Evolutionary conservation across 768 basidiomycete genomes (phyloP).

Genomic region (Tricholoma furcatifolium): DNA sequence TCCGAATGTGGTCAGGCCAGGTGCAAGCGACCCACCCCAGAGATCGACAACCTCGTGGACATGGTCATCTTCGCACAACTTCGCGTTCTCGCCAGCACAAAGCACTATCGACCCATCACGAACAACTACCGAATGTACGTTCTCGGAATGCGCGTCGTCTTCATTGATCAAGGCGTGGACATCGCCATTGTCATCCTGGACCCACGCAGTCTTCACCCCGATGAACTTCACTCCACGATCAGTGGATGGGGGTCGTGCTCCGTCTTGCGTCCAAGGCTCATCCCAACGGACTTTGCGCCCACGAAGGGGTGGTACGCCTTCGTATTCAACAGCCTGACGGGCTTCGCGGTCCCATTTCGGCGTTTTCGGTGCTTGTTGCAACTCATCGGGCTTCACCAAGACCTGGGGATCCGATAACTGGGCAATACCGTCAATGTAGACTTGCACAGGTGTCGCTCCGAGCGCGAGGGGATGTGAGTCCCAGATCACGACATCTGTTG

Average conservation of each 20-base stretch:
- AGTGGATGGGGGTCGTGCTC: neutral
- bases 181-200: constrained; percentile 15
- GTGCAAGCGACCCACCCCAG: constrained; percentile 58
- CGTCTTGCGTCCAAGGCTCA: neutral
- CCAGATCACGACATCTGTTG: constrained; percentile 56
- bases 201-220: constrained; percentile 46
- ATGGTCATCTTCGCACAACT: constrained; percentile 6
- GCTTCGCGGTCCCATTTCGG: constrained; percentile 67
- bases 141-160: constrained; percentile 1
- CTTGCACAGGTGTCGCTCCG: constrained; percentile 79
- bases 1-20: constrained; percentile 67
- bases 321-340: constrained; percentile 51
- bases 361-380: constrained; percentile 50
- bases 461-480: constrained; percentile 76
- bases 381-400: constrained; percentile 40
- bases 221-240: constrained; percentile 47
- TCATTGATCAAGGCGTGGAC: constrained; percentile 23
- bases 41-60: constrained; percentile 45
- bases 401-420: constrained; percentile 45
- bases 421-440: constrained; percentile 80
- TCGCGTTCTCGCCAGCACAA: constrained; percentile 19
- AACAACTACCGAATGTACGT: constrained; percentile 40
- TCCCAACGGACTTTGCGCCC: constrained; percentile 25
- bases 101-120: constrained; percentile 55
- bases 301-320: constrained; percentile 69